Base-by-base conservation (phyloP, 768 basidiomycete genomes). In the Collybiopsis luxurians region DNA sequence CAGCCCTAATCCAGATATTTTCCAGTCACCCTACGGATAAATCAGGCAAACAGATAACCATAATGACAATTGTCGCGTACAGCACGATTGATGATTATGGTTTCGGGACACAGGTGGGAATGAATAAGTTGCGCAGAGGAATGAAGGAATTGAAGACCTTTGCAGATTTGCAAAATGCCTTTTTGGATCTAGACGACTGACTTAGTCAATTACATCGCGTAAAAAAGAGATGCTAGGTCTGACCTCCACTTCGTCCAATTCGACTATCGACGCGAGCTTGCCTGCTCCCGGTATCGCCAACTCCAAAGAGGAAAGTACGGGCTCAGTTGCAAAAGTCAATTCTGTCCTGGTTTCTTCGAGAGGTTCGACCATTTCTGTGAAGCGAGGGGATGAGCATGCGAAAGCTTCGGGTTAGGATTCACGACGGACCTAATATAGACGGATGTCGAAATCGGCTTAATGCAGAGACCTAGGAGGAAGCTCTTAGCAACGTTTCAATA, bases 181-280 rank as follows among this genome's bases (percentile, higher is more conserved):
- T 98, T 98, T 68, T 98, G 97, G 38, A 98, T 94, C 90, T 93
- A 59, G 15, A 53, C 50, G 56, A 24, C 62, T 58, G 51, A 59
- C 57, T 36, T 7, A 27, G 47, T 40, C 11, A 28, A 28, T 54
- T 47, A 28, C 21, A 51, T n/a, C n/a, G 45, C 11, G 34, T 21
- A 58, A 40, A 43, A 31, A 45, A 57, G 10, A 39, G 15, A 65
- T 73, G 55, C n/a, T 81, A 82, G 38, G 31, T 73, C 79, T 59
- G 34, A 91, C 94, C 77, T 99, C 97, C 40, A 98, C 89, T 75
- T 99, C 97, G 69, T 99, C 97, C 23, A 99, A 75, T 66, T 98
- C 96, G 15, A 90, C 84, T 53, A 85, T 67, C 39, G 84, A 75
- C 31, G 77, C 70, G 55, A 78, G 74, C 54, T 81, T 73, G 39